Base-by-base conservation (phyloP, 2,329 filamentous ascomycete genomes). In the Trichoderma cornu-damae region DNA sequence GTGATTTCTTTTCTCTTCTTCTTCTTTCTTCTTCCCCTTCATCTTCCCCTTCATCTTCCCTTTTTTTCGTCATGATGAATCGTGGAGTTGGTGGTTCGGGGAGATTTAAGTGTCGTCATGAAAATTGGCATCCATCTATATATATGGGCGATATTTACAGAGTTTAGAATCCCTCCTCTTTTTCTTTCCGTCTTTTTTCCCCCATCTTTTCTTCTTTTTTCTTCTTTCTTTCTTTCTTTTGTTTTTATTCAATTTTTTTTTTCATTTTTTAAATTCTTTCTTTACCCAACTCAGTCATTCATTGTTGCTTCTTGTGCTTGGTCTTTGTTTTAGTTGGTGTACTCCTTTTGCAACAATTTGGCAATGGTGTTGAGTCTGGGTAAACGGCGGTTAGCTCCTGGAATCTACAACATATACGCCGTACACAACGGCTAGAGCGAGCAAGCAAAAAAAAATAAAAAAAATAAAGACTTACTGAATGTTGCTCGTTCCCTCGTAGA, bases 401-500 rank as follows among this genome's bases (percentile, higher is more conserved):
- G 18, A 34, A 22, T 38, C 6, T 26, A 35, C 34, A 30, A 26
- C 12, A 12, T 4, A n/a, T 3, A 42, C 28, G 16, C 6, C 16
- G n/a, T n/a, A n/a, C n/a, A n/a, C n/a, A n/a, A n/a, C n/a, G n/a
- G n/a, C n/a, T n/a, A n/a, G n/a, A n/a, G n/a, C n/a, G n/a, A n/a
- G n/a, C n/a, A n/a, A n/a, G 6, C 3, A 7, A 16, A n/a, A 6
- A 16, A 6, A 26, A 3, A 22, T 14, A 6, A 14, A 26, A 3
- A 37, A 20, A n/a, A 22, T 16, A 9, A 20, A 34, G 20, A 48
- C 80, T 73, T 72, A 83, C 81, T 87, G 84, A 58, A 87, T 87
- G 70, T 87, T 87, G 74, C 87, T 90, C 56, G 89, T 92, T 30
- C 94, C 94, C 78, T 96, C 93, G 71, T 96, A 96, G 65, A 96